These are phyloP conservation scores for Cryptomeria japonica DNA, from an alignment of 75 land plant species.

Conservation along the genomic window DNA sequence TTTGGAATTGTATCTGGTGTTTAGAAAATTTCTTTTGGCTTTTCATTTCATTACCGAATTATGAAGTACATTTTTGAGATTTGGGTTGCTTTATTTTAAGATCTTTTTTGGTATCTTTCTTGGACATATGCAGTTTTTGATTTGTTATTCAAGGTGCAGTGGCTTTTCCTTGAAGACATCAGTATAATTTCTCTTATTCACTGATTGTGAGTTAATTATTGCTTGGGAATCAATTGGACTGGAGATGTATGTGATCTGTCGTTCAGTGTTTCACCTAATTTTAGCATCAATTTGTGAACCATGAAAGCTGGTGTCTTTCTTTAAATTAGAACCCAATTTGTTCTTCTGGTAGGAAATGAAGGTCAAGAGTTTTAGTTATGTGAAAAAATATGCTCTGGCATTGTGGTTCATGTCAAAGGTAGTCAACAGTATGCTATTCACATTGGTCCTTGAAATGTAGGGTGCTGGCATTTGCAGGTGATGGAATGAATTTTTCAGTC, in stretches of 20 bases:
- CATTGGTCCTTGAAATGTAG: not conserved
- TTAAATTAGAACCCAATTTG: not conserved
- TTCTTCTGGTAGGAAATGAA: not conserved
- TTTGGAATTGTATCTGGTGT: not conserved
- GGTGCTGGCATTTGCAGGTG: not conserved
- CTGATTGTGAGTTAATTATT: not conserved
- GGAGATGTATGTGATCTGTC: not conserved
- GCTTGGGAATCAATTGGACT: not conserved
- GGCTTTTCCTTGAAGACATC: not conserved
- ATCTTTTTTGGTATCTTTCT: too few species aligned
- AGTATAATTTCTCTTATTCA: too few species aligned
- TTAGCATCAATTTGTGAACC: not conserved
- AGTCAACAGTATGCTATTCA: not conserved
- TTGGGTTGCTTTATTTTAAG: not conserved
- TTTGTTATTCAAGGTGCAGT: not conserved
- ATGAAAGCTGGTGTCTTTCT: not conserved
- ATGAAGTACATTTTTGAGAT: not conserved
- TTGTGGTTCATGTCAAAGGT: not conserved
- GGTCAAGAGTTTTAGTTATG: not conserved
- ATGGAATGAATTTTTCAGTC: not conserved
- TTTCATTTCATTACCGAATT: not conserved
- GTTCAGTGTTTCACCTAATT: not conserved
- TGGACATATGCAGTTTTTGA: too few species aligned
- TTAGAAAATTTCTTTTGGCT: too few species aligned
- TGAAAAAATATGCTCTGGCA: not conserved